Conservation (phyloP, 2,329 filamentous ascomycete genomes). For the Periconia macrospinosa region DNA sequence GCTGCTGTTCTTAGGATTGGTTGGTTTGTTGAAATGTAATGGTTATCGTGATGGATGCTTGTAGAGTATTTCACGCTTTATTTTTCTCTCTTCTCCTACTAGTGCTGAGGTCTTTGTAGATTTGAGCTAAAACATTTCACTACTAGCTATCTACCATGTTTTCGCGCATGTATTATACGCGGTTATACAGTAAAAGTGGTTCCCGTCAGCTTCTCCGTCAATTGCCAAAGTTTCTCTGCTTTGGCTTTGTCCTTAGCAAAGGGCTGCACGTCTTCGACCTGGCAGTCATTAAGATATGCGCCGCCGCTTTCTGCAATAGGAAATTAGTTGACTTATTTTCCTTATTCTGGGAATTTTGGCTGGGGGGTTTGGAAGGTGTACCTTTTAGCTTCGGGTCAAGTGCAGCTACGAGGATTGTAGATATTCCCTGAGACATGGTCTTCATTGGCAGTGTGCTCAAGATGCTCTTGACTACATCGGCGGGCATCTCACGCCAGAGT, state of each 20-base stretch:
- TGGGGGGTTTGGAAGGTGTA: background rate
- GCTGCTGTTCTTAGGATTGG: too few species aligned
- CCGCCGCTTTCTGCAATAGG: background rate
- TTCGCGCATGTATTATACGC: too few species aligned
- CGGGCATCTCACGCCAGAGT: background rate
- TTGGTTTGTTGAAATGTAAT: too few species aligned
- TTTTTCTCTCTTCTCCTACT: too few species aligned
- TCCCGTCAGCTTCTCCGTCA: slow-evolving; percentile 1
- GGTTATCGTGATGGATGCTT: too few species aligned
- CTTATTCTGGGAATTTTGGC: background rate
- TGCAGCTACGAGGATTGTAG: slow-evolving; percentile 1
- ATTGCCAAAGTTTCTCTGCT: background rate
- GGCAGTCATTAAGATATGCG: slow-evolving; percentile 1
- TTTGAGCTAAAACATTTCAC: too few species aligned
- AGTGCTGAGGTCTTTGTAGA: too few species aligned
- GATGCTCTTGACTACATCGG: background rate
- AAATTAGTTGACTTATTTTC: background rate
- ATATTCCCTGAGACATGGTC: background rate
- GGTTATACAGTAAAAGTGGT: background rate
- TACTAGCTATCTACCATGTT: too few species aligned
- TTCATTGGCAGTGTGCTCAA: background rate
- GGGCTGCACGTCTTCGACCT: background rate
- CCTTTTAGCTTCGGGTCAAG: slow-evolving; percentile 3
- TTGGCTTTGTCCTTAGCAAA: background rate
- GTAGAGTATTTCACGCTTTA: too few species aligned